phyloP scores from a whole-genome alignment of 163 green algal genomes.

The Prototheca cutis region DNA sequence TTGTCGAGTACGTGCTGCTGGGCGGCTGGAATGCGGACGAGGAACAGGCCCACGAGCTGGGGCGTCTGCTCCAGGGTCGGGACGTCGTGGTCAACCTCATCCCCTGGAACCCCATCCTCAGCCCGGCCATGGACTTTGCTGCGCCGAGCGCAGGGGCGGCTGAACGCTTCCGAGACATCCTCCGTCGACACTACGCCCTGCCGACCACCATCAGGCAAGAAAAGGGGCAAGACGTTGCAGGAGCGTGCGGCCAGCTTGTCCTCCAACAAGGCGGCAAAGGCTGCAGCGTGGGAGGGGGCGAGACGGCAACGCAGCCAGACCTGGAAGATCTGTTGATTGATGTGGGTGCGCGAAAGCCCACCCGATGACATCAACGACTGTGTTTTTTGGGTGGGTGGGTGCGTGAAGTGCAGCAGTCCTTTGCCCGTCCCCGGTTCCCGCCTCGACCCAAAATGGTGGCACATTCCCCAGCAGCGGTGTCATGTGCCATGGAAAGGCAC shows the following conservation, averaged over 20 bases:
- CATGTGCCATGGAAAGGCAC: too few relatives aligned
- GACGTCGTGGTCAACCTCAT: slow-evolving; percentile 73
- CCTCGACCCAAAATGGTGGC: too few relatives aligned
- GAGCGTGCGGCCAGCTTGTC: slow-evolving; percentile 62
- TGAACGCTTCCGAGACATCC: slow-evolving; percentile 52
- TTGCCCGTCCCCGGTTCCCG: too few relatives aligned
- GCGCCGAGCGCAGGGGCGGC: slow-evolving; percentile 38
- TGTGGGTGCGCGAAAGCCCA: too few relatives aligned
- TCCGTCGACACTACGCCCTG: slow-evolving; percentile 59
- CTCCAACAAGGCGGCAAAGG: slow-evolving; percentile 23
- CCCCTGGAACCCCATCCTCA: slow-evolving; percentile 65
- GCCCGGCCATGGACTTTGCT: slow-evolving; percentile 29
- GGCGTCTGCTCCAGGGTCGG: slow-evolving; percentile 51
- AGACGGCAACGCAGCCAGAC: neutral
- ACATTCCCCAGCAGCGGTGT: too few relatives aligned
- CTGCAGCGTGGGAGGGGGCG: neutral
- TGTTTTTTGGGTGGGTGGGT: too few relatives aligned
- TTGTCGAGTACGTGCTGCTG: slow-evolving; percentile 94
- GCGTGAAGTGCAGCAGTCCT: too few relatives aligned
- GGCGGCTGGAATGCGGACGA: slow-evolving; percentile 72
- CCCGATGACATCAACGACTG: too few relatives aligned
- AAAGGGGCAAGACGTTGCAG: slow-evolving; percentile 65
- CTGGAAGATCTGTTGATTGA: slow-evolving; percentile 1
- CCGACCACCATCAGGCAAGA: slow-evolving; percentile 77
- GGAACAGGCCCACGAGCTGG: slow-evolving; percentile 73